Evolutionary conservation across 2,329 filamentous ascomycete species (phyloP), one percentile per base, ranked within the genome.

Genomic region (Ophiostoma himal-ulmi): DNA sequence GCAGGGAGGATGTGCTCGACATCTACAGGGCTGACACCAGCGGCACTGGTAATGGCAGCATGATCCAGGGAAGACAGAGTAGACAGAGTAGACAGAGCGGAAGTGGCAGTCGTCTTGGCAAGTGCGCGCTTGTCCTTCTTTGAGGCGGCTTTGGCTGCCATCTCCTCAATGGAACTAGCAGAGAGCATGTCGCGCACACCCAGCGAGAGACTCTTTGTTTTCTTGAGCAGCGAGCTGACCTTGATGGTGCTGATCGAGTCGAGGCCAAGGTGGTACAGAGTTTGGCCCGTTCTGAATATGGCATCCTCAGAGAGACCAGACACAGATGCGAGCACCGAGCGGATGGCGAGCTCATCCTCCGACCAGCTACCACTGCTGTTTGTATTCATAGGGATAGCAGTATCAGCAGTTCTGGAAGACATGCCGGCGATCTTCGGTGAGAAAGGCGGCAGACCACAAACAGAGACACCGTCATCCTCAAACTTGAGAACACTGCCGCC

Each of bases 201-300:
- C 0, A 96, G 78, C 14, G 80, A 78, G 8, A 97, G 79, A 0
- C 83, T 86, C 60, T 83, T 79, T 4, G 62, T 65, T 74, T 86
- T 90, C 60, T 87, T 88, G 4, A 97, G 81, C 8, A 93, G 81
- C 0, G 89, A 85, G 10, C 89, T 88, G 3, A 93, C 88, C 76
- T 95, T 96, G 80, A 97, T 95, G 1, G 93, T 90, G 73, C 90
- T 94, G 78, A 97, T 96, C 0, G 94, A 97, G 77, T 97, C 94
- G 1, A 97, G 86, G 0, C 94, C 94, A 1, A 97, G 83, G 73
- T 95, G 89, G 78, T 95, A 96, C 14, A 97, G 85, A 0, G 85
- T 92, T 68, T 88, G 85, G 0, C 83, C 81, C 0, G 70, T 73
- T 70, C 83, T 83, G 2, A 80, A 78, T 68, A 97, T 91, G 1